Evolutionary conservation across 1,139 yeast genomes (phyloP).

Genomic region (Saccharomycopsis hybrid): DNA sequence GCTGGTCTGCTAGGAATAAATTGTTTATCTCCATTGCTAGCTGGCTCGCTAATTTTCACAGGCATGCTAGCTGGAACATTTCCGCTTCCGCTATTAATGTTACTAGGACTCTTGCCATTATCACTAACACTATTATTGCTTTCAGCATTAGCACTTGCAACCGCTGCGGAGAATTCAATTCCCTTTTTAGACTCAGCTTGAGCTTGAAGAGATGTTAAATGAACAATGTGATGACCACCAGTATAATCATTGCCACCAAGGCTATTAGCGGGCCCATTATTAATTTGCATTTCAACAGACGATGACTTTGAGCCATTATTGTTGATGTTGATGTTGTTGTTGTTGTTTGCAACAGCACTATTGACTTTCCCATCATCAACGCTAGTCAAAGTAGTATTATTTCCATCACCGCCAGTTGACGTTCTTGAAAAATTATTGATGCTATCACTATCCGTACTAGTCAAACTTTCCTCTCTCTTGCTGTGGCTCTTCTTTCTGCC

Average conservation of each 20-base stretch:
- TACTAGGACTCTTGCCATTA: conserved; percentile 11
- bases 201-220: conserved; percentile 17
- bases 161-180: too few species aligned
- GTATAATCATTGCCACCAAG: conserved; percentile 11
- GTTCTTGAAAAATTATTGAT: background rate
- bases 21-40: conserved; percentile 36
- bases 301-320: background rate
- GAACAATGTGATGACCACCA: conserved; percentile 20
- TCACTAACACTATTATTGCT: conserved; percentile 5
- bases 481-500: background rate
- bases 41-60: background rate
- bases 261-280: conserved; percentile 8
- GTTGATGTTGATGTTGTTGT: too few species aligned
- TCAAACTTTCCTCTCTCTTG: conserved; percentile 1
- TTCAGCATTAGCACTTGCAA: conserved; percentile 23
- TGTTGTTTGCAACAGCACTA: too few species aligned
- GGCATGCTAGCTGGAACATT: conserved; percentile 2
- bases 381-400: background rate
- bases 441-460: conserved; percentile 12
- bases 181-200: conserved; percentile 1
- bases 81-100: too few species aligned
- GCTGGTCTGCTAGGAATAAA: conserved; percentile 60
- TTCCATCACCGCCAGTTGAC: background rate
- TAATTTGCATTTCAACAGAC: background rate
- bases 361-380: too few species aligned